These are phyloP conservation scores for Cercospora sp. DNA, from an alignment of 2,329 filamentous ascomycete species.

Conservation along the genomic window DNA sequence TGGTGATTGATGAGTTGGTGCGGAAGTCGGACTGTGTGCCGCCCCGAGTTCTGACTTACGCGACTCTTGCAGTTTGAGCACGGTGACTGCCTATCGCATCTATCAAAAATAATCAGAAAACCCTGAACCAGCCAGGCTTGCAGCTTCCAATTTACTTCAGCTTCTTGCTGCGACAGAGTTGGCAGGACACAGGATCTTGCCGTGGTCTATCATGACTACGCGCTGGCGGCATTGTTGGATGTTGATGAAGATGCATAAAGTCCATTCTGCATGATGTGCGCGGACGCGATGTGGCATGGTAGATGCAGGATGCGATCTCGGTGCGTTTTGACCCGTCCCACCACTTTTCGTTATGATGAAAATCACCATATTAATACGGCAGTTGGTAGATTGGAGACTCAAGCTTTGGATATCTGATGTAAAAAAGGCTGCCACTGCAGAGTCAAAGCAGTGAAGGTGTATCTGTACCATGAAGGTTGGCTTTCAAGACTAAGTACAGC, in stretches of 20 bases:
- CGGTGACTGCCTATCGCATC: conserved; percentile 25
- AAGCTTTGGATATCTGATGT: neutral
- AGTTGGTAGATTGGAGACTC: neutral
- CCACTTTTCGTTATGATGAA: neutral
- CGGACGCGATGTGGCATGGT: neutral
- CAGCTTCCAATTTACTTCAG: conserved; percentile 1
- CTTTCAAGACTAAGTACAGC: neutral
- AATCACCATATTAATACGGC: neutral
- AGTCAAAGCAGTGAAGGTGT: neutral
- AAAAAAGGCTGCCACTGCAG: neutral
- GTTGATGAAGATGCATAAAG: neutral
- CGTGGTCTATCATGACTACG: conserved; percentile 20
- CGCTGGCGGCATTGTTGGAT: conserved; percentile 13
- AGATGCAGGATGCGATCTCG: neutral
- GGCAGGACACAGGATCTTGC: conserved; percentile 34
- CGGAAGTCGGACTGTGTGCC: neutral
- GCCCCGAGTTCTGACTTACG: neutral
- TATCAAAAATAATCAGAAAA: neutral
- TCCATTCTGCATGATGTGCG: neutral
- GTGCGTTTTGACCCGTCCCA: neutral
- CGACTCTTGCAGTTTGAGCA: conserved; percentile 32
- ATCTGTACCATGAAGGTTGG: neutral
- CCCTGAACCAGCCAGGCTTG: neutral
- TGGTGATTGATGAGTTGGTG: neutral
- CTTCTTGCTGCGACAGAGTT: conserved; percentile 25